A percentile compares a stretch with the other conserved stretches of the same genome.
phyloP scores from a whole-genome alignment of 148 eudicot species.

The Tetragonia tetragonoides region DNA sequence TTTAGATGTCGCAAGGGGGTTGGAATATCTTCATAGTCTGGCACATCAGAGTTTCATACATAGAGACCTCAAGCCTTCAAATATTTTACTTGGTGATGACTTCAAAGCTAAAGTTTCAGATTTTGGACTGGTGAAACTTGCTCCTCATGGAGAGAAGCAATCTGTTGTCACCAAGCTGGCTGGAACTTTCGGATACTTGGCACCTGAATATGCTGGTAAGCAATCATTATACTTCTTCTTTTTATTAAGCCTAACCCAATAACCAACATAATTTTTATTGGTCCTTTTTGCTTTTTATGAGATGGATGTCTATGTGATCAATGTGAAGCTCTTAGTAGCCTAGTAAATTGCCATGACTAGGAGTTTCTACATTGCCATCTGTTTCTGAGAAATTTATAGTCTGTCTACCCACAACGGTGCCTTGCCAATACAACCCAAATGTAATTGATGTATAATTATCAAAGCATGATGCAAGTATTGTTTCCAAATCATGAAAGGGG shows the following conservation, averaged over 20 bases:
- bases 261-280: neutral
- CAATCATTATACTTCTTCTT: conserved; percentile 10
- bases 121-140: conserved; percentile 96
- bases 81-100: conserved; percentile 91
- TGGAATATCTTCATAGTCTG: conserved; percentile 88
- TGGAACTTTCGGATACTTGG: conserved; percentile 97
- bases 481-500: neutral
- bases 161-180: conserved; percentile 91
- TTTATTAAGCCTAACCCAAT: neutral
- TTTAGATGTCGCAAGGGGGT: conserved; percentile 93
- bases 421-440: neutral
- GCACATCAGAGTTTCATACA: conserved; percentile 97
- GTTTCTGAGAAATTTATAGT: no score
- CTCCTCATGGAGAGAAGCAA: conserved; percentile 79
- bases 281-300: neutral
- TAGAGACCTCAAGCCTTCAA: conserved; percentile 91
- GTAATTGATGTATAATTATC: neutral
- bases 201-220: conserved; percentile 99
- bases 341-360: neutral
- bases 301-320: neutral
- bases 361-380: neutral
- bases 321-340: neutral
- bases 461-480: neutral
- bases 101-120: conserved; percentile 90
- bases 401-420: neutral